Evolutionary conservation across 768 basidiomycete species (phyloP).

Genomic region (Boletus speciosus): DNA sequence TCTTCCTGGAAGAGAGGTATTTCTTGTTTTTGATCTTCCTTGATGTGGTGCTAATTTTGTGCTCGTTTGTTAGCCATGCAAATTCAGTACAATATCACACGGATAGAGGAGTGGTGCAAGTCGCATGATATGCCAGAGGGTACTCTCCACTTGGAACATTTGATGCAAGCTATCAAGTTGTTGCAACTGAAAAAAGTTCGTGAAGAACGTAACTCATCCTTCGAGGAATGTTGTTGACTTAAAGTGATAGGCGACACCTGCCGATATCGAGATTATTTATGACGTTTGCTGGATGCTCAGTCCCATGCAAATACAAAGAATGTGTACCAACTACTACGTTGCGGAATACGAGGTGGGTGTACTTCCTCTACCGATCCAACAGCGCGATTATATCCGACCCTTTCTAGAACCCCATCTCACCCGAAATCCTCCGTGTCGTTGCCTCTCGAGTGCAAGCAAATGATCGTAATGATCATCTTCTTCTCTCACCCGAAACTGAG

Average conservation of each 20-base stretch:
- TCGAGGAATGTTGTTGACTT: slow-evolving; percentile 7
- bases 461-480: slow-evolving; percentile 94
- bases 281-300: slow-evolving; percentile 99
- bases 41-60: neutral
- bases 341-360: slow-evolving; percentile 91
- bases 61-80: slow-evolving; percentile 77
- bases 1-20: slow-evolving; percentile 98
- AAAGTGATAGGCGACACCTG: slow-evolving; percentile 68
- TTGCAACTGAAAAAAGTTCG: slow-evolving; percentile 94
- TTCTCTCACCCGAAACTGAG: slow-evolving; percentile 94
- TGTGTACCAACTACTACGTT: slow-evolving; percentile 98
- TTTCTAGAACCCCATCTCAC: slow-evolving; percentile 86
- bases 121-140: slow-evolving; percentile 99
- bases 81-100: slow-evolving; percentile 99
- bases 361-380: neutral
- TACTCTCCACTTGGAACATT: slow-evolving; percentile 92
- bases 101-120: slow-evolving; percentile 99
- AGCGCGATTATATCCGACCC: neutral
- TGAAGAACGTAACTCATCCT: neutral
- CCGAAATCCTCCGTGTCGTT: slow-evolving; percentile 95
- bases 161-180: slow-evolving; percentile 99
- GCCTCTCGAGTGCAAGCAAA: slow-evolving; percentile 94
- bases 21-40: slow-evolving; percentile 18
- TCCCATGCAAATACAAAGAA: slow-evolving; percentile 98
- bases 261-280: slow-evolving; percentile 98